phyloP scores from a whole-genome alignment of 2,329 filamentous ascomycete genomes.

The Cadophora gregata region DNA sequence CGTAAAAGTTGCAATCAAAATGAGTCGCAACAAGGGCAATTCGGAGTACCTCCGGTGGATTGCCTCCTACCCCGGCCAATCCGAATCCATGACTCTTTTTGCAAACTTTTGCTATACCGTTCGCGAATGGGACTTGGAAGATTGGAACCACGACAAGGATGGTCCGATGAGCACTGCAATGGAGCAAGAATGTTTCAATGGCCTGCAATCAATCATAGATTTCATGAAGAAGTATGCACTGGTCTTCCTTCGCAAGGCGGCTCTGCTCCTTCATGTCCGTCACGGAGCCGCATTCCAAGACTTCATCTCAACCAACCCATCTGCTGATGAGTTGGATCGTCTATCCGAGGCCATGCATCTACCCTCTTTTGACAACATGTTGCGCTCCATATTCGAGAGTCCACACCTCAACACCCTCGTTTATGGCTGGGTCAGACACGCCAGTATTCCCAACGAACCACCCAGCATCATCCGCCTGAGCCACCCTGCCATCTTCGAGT shows the following conservation, averaged over 20 bases:
- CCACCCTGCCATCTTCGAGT: slow-evolving; percentile 92
- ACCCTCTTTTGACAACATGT: slow-evolving; percentile 80
- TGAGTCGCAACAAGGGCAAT: slow-evolving; percentile 59
- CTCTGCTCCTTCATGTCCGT: slow-evolving; percentile 84
- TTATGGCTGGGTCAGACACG: slow-evolving; percentile 70
- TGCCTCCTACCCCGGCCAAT: slow-evolving; percentile 20
- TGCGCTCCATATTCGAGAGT: slow-evolving; percentile 46
- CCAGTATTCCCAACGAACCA: slow-evolving; percentile 13
- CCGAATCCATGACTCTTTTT: slow-evolving; percentile 22
- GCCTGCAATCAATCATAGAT: slow-evolving; percentile 59
- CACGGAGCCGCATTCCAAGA: slow-evolving; percentile 87
- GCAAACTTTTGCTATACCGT: slow-evolving; percentile 39
- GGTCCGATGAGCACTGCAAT: slow-evolving; percentile 54
- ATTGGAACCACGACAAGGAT: slow-evolving; percentile 20
- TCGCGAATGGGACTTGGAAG: slow-evolving; percentile 24
- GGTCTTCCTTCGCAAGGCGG: slow-evolving; percentile 85
- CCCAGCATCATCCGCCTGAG: slow-evolving; percentile 52
- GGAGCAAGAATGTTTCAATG: slow-evolving; percentile 60
- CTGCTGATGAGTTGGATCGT: slow-evolving; percentile 80
- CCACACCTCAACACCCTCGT: slow-evolving; percentile 53
- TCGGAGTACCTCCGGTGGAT: slow-evolving; percentile 53
- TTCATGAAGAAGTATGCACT: slow-evolving; percentile 83
- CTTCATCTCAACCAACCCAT: slow-evolving; percentile 65
- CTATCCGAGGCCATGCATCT: slow-evolving; percentile 78
- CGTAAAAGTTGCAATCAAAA: slow-evolving; percentile 75